Evolutionary conservation across 495 filamentous ascomycete genomes (phyloP).

Genomic region (Apodospora peruviana): DNA sequence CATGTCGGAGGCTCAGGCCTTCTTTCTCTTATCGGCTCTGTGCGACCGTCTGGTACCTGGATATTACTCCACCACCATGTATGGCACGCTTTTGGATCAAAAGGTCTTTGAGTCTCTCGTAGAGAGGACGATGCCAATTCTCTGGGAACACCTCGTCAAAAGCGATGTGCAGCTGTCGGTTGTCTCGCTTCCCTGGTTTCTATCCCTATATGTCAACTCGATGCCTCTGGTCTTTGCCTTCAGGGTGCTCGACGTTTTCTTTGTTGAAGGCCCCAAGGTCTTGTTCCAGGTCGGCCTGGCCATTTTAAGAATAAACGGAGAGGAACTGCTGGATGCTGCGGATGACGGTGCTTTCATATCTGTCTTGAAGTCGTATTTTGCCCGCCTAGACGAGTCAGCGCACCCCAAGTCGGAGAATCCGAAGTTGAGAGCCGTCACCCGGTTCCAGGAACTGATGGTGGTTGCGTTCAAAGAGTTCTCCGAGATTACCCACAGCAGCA

Average conservation of each 20-base stretch:
- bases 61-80: conserved; percentile 98
- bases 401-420: conserved; percentile 92
- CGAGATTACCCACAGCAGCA: conserved; percentile 86
- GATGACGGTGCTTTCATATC: conserved; percentile 97
- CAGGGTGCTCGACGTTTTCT: conserved; percentile 94
- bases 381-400: conserved; percentile 86
- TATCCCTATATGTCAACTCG: conserved; percentile 97
- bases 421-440: conserved; percentile 84
- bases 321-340: conserved; percentile 90
- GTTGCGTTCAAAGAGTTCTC: conserved; percentile 98
- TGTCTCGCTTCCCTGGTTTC: conserved; percentile 95
- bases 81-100: conserved; percentile 93
- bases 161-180: conserved; percentile 98
- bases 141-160: conserved; percentile 95
- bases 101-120: conserved; percentile 95
- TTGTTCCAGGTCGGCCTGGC: conserved; percentile 94
- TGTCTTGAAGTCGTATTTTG: conserved; percentile 91
- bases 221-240: conserved; percentile 98
- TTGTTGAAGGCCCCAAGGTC: conserved; percentile 95
- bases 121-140: conserved; percentile 96
- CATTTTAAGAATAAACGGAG: conserved; percentile 94
- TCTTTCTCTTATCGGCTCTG: conserved; percentile 85
- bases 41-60: conserved; percentile 92
- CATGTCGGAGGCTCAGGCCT: conserved; percentile 94
- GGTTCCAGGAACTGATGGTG: conserved; percentile 97